Evolutionary conservation across 1,139 yeast genomes (phyloP).

Genomic region (Yamadazyma sp.): DNA sequence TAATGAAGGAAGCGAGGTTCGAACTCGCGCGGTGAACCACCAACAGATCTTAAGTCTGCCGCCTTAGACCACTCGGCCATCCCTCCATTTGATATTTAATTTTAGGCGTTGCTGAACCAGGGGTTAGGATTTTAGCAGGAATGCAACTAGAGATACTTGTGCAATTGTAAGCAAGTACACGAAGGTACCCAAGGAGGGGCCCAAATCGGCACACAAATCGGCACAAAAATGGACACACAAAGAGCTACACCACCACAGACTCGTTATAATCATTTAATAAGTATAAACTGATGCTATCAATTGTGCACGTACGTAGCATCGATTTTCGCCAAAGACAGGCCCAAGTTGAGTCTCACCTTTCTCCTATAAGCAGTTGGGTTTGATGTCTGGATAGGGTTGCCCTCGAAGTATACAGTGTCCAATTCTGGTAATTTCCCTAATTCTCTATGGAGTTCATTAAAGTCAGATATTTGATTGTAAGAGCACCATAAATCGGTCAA

Average conservation of each 20-base stretch:
- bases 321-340: constrained; percentile 76
- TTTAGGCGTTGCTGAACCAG: no score
- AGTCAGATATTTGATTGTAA: constrained; percentile 64
- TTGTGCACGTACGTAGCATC: constrained; percentile 75
- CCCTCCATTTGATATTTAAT: constrained; percentile 31
- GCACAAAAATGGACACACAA: no score
- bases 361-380: constrained; percentile 83
- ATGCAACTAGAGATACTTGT: no score
- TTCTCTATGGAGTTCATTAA: constrained; percentile 67
- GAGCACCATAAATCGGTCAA: constrained; percentile 96
- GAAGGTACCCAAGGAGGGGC: no score
- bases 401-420: constrained; percentile 92
- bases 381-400: constrained; percentile 80
- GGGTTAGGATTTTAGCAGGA: no score
- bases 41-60: constrained; percentile 56
- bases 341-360: constrained; percentile 71
- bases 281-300: constrained; percentile 4
- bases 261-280: not conserved
- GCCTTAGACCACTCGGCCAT: constrained; percentile 59
- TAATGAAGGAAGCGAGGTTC: constrained; percentile 81
- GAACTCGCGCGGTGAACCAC: constrained; percentile 78
- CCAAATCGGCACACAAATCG: no score
- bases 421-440: constrained; percentile 62
- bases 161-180: no score
- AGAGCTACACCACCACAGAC: no score